Conservation (phyloP, 1,284 basidiomycete genomes). For the Naganishia cerealis region DNA sequence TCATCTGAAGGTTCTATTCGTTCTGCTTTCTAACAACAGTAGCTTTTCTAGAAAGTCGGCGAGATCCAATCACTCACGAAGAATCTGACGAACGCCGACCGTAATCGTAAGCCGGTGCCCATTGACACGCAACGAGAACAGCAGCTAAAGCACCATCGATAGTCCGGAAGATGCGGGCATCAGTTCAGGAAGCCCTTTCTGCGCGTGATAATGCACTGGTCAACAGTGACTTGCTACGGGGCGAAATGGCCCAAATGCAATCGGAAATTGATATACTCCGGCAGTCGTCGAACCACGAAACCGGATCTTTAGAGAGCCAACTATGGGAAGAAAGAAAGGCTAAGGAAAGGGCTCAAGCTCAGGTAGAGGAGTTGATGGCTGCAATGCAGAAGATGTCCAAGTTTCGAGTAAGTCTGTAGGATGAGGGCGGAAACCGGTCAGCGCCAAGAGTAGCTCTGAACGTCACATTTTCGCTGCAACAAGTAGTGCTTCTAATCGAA, state of each 20-base stretch:
- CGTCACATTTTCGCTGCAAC: slow-evolving; percentile 34
- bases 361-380: slow-evolving; percentile 68
- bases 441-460: slow-evolving; percentile 28
- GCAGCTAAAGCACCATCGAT: not conserved
- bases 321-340: slow-evolving; percentile 77
- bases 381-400: slow-evolving; percentile 41
- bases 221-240: slow-evolving; percentile 57
- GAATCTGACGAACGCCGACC: slow-evolving; percentile 81
- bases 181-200: slow-evolving; percentile 77
- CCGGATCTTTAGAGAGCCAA: slow-evolving; percentile 73
- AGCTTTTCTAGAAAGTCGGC: slow-evolving; percentile 67
- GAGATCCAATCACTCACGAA: slow-evolving; percentile 77
- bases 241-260: slow-evolving; percentile 70
- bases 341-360: slow-evolving; percentile 76
- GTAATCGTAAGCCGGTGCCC: slow-evolving; percentile 68
- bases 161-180: slow-evolving; percentile 87
- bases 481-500: slow-evolving; percentile 2
- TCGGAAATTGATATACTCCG: slow-evolving; percentile 74
- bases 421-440: not conserved
- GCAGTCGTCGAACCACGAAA: slow-evolving; percentile 76
- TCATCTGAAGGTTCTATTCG: not conserved
- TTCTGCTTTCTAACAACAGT: not conserved
- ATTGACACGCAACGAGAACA: not conserved
- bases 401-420: slow-evolving; percentile 45
- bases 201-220: slow-evolving; percentile 69